Evolutionary conservation across 192 early-diverging fungal species (phyloP).

Genomic region (Coemansia sp.): DNA sequence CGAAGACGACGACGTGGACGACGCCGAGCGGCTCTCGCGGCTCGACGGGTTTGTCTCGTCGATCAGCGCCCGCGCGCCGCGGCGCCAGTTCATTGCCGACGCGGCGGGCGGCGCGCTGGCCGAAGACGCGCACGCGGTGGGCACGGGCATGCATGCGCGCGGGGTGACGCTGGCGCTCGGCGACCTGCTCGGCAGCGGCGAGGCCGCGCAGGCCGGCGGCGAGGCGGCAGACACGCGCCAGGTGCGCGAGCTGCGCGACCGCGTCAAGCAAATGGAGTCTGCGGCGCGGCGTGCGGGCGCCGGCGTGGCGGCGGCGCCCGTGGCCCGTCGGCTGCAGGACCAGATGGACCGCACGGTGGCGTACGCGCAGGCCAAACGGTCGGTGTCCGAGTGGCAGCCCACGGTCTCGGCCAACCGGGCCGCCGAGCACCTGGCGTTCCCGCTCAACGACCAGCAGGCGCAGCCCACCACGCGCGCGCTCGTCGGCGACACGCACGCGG

Average conservation of each 20-base stretch:
- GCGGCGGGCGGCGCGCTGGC: conserved; percentile 16
- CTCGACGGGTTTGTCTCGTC: conserved; percentile 57
- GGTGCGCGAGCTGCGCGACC: conserved; percentile 29
- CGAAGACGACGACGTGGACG: conserved; percentile 37
- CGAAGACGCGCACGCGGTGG: conserved; percentile 41
- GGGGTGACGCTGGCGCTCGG: conserved; percentile 68
- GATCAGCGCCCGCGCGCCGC: conserved; percentile 64
- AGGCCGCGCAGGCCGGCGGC: conserved; percentile 45
- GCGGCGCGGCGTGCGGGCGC: conserved; percentile 31
- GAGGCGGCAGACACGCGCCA: conserved; percentile 29
- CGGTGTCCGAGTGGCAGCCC: conserved; percentile 78
- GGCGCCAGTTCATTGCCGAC: conserved; percentile 49
- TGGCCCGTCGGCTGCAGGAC: conserved; percentile 80
- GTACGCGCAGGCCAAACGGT: conserved; percentile 75
- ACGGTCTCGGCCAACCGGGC: conserved; percentile 78
- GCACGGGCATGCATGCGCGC: conserved; percentile 30
- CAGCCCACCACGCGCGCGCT: conserved; percentile 13
- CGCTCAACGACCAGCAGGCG: conserved; percentile 11
- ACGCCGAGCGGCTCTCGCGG: conserved; percentile 33
- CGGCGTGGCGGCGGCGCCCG: conserved; percentile 64
- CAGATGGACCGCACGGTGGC: conserved; percentile 81
- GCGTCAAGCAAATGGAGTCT: conserved; percentile 28
- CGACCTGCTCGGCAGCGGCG: conserved; percentile 68
- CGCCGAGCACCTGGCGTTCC: conserved; percentile 78
- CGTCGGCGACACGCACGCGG: conserved; percentile 42